These are phyloP conservation scores for Elongisporangium undulatum DNA, from an alignment of 352 stramenopile genomes.

Conservation along the genomic window DNA sequence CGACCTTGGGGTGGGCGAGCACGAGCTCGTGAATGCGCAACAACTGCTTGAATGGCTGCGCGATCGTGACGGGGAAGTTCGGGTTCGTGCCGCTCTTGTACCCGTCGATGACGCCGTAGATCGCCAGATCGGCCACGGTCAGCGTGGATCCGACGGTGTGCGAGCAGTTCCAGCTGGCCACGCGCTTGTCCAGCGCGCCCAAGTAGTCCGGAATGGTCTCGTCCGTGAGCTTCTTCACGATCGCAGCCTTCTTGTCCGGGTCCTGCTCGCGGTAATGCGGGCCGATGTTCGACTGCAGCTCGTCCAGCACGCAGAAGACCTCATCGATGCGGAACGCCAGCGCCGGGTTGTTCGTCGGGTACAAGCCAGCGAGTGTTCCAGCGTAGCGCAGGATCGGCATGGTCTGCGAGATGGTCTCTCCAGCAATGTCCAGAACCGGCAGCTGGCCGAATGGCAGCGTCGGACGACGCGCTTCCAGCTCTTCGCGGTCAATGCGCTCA, in stretches of 20 bases:
- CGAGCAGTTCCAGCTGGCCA: constrained; percentile 19
- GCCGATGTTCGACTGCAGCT: constrained; percentile 15
- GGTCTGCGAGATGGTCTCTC: constrained; percentile 41
- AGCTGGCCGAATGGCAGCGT: constrained; percentile 31
- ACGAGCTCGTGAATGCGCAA: constrained; percentile 26
- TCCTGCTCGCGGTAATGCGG: constrained; percentile 8
- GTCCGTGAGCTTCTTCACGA: constrained; percentile 20
- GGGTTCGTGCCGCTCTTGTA: constrained; percentile 22
- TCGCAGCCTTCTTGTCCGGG: constrained; percentile 21
- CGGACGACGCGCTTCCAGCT: constrained; percentile 22
- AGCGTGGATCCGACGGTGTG: constrained; percentile 25
- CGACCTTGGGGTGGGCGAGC: constrained; percentile 29
- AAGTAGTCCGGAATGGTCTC: constrained; percentile 38
- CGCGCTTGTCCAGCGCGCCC: constrained; percentile 27
- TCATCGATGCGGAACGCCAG: constrained; percentile 34
- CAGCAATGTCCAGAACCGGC: constrained; percentile 42
- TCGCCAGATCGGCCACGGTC: constrained; percentile 44
- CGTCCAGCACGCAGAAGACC: constrained; percentile 28
- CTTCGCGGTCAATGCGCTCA: constrained; percentile 22
- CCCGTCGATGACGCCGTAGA: constrained; percentile 38
- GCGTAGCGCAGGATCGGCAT: constrained; percentile 47
- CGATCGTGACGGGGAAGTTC: constrained; percentile 19
- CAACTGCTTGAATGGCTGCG: constrained; percentile 27
- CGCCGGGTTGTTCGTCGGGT: constrained; percentile 23
- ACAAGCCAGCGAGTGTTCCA: constrained; percentile 37